Base-by-base conservation (phyloP, 495 filamentous ascomycete species). In the Xylaria flabelliformis region DNA sequence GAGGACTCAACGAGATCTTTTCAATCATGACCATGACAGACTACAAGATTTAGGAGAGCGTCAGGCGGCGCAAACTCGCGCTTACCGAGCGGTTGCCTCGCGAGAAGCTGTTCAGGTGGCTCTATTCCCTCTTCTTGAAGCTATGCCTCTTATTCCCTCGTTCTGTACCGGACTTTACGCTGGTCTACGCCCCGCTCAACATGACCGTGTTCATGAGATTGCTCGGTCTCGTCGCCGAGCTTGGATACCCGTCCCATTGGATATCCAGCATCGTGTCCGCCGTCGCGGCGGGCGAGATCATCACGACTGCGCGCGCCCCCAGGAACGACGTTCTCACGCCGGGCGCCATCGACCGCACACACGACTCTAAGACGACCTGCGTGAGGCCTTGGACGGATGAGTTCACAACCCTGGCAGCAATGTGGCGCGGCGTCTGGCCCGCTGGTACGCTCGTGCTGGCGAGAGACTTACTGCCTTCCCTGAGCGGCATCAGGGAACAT, bases 221-320 rank as follows among this genome's bases (percentile, higher is more conserved):
- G n/a, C 62, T 82, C 3, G 65, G 65, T 2, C 74, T 78, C 42
- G 64, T 80, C n/a, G 69, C 64, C 17, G 73, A 78, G 50, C 41
- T 79, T 13, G 82, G 82, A 15, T 84, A 83, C 58, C 79, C 81
- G 5, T 73, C 77, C 3, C 81, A 84, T 32, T 84, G 81, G 80
- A 73, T 80, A 7, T 78, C 80, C 0, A 46, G 39, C 5, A 61
- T 82, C 13, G 69, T 81, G 24, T 64, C 71, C 34, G 67, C 67
- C 50, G 71, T 83, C 15, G 68, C 77, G 6, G 36, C 59, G 6
- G 78, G 76, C 10, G 72, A 66, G 10, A 75, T 80, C 24, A 77
- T 67, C 34, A 82, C 80, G 0, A 79, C 74, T 8, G 71, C 73
- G 7, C 75, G 80, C 24, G 70, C 79, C 3, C 80, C 78, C n/a